Evolutionary conservation across 139 green algal genomes (phyloP).

Genomic region (Astrephomene gubernaculifera): DNA sequence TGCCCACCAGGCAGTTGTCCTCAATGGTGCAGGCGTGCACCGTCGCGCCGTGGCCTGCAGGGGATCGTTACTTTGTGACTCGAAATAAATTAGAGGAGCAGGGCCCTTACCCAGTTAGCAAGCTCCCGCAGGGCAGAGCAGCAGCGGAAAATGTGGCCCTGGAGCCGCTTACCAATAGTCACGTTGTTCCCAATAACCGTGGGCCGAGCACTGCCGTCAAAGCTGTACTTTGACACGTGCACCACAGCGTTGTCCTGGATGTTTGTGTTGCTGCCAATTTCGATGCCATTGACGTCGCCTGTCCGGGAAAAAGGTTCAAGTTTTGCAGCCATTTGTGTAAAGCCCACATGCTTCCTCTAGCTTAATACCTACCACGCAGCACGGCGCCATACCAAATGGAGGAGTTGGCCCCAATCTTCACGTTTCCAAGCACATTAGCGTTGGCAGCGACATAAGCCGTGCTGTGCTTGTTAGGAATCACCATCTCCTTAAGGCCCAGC

Average conservation of each 20-base stretch:
- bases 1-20: slow-evolving; percentile 91
- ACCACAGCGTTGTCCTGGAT: slow-evolving; percentile 93
- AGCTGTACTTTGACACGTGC: slow-evolving; percentile 89
- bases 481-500: slow-evolving; percentile 42
- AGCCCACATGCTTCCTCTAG: background rate
- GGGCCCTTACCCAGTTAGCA: too few species aligned
- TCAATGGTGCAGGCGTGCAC: slow-evolving; percentile 90
- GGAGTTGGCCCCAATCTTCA: slow-evolving; percentile 82
- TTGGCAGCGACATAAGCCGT: slow-evolving; percentile 90
- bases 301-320: background rate
- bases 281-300: slow-evolving; percentile 94
- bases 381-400: slow-evolving; percentile 95
- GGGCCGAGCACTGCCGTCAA: slow-evolving; percentile 55
- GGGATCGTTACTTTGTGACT: too few species aligned
- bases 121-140: too few species aligned
- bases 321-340: background rate
- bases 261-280: slow-evolving; percentile 86
- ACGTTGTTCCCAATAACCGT: slow-evolving; percentile 86
- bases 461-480: slow-evolving; percentile 68
- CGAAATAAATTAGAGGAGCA: too few species aligned
- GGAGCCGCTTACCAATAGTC: slow-evolving; percentile 65
- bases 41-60: slow-evolving; percentile 76
- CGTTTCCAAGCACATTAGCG: slow-evolving; percentile 92
- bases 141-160: too few species aligned
- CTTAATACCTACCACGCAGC: slow-evolving; percentile 77